Evolutionary conservation across 2,329 filamentous ascomycete genomes (phyloP).

Genomic region (Apiospora malaysiana): DNA sequence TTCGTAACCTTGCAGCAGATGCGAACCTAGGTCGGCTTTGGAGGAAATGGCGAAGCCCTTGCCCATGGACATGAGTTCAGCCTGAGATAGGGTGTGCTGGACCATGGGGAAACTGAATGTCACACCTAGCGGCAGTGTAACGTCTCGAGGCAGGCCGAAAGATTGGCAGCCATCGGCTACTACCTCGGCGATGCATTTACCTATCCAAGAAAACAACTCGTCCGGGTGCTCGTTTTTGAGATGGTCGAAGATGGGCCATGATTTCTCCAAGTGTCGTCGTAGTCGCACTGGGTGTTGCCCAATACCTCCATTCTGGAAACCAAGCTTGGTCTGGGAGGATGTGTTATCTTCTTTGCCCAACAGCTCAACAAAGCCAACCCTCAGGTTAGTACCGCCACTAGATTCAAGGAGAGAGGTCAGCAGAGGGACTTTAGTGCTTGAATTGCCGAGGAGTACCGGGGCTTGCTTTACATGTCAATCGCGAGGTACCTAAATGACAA

Average conservation of each 20-base stretch:
- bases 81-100: conserved; percentile 66
- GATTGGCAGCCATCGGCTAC: conserved; percentile 61
- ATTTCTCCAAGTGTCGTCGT: conserved; percentile 67
- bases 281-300: conserved; percentile 46
- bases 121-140: conserved; percentile 67
- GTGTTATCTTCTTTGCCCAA: conserved; percentile 42
- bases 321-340: background rate
- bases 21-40: conserved; percentile 64
- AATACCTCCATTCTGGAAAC: conserved; percentile 20
- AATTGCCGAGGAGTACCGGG: conserved; percentile 16
- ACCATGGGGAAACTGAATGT: conserved; percentile 76
- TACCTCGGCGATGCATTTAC: conserved; percentile 75
- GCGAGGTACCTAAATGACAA: conserved; percentile 56
- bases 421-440: background rate
- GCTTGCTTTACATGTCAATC: conserved; percentile 66
- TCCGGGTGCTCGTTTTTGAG: conserved; percentile 77
- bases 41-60: conserved; percentile 71
- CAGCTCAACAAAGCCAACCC: conserved; percentile 71
- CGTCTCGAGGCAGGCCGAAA: conserved; percentile 48
- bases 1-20: conserved; percentile 64
- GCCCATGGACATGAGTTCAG: conserved; percentile 71
- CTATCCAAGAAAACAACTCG: conserved; percentile 82
- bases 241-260: conserved; percentile 76
- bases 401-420: conserved; percentile 25
- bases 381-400: conserved; percentile 71